Percentiles rank a stretch among this genome's conserved stretches.
Evolutionary conservation across 345 rosid species (phyloP).

Genomic region (Punica granatum): DNA sequence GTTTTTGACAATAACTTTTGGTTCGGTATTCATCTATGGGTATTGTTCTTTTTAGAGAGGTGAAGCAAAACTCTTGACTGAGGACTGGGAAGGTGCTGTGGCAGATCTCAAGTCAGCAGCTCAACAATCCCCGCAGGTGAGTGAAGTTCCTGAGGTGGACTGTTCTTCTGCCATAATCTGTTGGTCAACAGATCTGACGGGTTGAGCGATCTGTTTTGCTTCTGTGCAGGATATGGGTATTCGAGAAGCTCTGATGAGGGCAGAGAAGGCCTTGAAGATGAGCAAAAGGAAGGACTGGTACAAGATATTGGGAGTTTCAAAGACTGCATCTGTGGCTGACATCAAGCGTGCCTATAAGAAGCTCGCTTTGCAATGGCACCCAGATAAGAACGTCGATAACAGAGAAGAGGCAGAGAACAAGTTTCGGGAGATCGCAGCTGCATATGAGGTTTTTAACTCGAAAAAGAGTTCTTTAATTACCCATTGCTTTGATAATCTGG

Average conservation of each 20-base stretch:
- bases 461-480: background rate
- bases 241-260: conserved; percentile 71
- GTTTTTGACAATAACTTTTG: too few relatives aligned
- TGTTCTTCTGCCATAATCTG: background rate
- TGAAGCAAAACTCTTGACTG: conserved; percentile 86
- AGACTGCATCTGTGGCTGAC: conserved; percentile 67
- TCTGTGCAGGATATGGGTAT: conserved; percentile 60
- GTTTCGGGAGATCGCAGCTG: conserved; percentile 91
- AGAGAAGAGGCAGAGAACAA: conserved; percentile 96
- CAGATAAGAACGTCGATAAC: conserved; percentile 85
- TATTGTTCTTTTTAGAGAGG: conserved; percentile 50
- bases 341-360: conserved; percentile 95
- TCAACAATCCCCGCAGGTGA: conserved; percentile 81
- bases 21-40: background rate
- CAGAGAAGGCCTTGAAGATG: conserved; percentile 96
- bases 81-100: conserved; percentile 99
- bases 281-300: conserved; percentile 97
- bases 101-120: conserved; percentile 84
- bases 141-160: conserved; percentile 9
- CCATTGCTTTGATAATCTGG: too few relatives aligned
- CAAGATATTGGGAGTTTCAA: conserved; percentile 79
- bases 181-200: background rate
- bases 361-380: conserved; percentile 98
- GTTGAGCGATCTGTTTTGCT: background rate
- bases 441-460: conserved; percentile 69